Base-by-base conservation (phyloP, 345 rosid species). In the Eucalyptus lansdowneana region DNA sequence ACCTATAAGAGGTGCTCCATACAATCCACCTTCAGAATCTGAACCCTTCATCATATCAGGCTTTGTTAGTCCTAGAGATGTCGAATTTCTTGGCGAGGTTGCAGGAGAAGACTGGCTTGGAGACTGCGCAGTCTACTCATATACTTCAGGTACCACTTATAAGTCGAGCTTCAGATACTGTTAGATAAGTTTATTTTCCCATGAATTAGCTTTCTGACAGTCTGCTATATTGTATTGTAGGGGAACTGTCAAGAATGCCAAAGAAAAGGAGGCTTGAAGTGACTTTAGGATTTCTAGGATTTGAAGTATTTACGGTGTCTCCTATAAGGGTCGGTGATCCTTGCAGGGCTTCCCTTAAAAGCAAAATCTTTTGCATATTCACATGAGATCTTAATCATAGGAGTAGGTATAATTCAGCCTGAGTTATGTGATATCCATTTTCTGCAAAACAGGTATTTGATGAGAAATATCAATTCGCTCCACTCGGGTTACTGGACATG, bases 221-320 rank as follows among this genome's bases (percentile, higher is more conserved):
- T 54, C 50, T 40, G 37, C 80, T 40, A 27, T 19, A 80, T 76
- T 50, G 47, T 29, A 37, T 67, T 90, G 91, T 91, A 93, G 94
- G 93, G 44, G 90, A 81, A 49, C 90, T 93, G 40, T 62, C 83
- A 17, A 90, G 87, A 51, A 76, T 94, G 89, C 91, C 93, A 7
- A 93, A 87, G 92, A 88, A 81, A n/a, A 94, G 91, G 45, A 90
- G 76, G 24, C 53, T 93, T 25, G 53, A 90, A 89, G 92, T 93
- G 88, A 89, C 94, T 47, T 89, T 94, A 89, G 88, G 72, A 21
- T 91, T 94, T 45, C 94, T 93, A 56, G n/a, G 90, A 69, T 93
- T 92, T 86, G 95, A 93, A 91, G 88, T 92, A 90, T 94, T 89
- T 50, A 95, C 96, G 50, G 65, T 94, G 86, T 94, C 93, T 80